These are phyloP conservation scores for Dendryphion nanum DNA, from an alignment of 2,329 filamentous ascomycete genomes.

Conservation along the genomic window DNA sequence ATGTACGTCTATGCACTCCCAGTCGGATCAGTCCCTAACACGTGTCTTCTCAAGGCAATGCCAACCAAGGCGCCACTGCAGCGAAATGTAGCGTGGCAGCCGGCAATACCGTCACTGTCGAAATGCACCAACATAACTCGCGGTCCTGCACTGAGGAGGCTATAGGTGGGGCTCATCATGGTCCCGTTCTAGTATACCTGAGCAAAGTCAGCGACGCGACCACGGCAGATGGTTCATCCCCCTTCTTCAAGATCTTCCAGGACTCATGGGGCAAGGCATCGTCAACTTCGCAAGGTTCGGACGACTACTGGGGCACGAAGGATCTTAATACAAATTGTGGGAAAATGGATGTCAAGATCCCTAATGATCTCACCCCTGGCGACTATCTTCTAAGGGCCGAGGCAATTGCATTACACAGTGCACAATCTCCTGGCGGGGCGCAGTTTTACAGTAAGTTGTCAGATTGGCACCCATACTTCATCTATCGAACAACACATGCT, in stretches of 20 bases:
- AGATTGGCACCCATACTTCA: conserved; percentile 23
- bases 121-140: conserved; percentile 55
- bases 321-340: conserved; percentile 48
- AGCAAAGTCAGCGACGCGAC: conserved; percentile 46
- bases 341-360: conserved; percentile 54
- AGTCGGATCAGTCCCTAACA: not conserved
- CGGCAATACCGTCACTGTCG: conserved; percentile 46
- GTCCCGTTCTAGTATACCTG: conserved; percentile 56
- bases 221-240: conserved; percentile 49
- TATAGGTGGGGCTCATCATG: conserved; percentile 38
- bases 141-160: conserved; percentile 46
- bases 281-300: conserved; percentile 38
- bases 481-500: not conserved
- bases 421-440: conserved; percentile 42
- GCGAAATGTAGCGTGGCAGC: conserved; percentile 49
- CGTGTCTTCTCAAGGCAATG: conserved; percentile 16
- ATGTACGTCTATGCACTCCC: conserved; percentile 3
- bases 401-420: conserved; percentile 60
- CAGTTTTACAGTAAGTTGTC: too few relatives aligned
- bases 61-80: conserved; percentile 22
- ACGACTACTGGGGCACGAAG: conserved; percentile 51
- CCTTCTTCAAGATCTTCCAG: conserved; percentile 60
- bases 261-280: conserved; percentile 50
- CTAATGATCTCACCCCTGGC: conserved; percentile 52
- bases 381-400: conserved; percentile 61